phyloP scores from a whole-genome alignment of 1,284 basidiomycete genomes.

The Tilletia horrida region DNA sequence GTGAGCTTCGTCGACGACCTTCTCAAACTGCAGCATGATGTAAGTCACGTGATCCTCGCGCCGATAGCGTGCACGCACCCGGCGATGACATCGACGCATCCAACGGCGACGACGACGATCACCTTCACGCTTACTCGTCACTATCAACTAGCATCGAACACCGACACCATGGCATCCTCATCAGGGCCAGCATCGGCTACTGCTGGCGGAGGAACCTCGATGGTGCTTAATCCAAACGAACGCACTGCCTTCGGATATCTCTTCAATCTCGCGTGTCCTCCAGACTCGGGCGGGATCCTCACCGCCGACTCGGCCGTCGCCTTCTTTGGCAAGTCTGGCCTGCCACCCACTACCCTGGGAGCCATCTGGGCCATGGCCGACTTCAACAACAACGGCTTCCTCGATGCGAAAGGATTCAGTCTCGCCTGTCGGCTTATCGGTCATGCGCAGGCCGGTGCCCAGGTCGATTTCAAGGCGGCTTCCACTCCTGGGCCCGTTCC shows the following conservation, averaged over 20 bases:
- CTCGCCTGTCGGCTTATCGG: conserved; percentile 86
- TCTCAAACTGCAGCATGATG: background rate
- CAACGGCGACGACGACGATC: background rate
- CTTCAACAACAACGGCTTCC: conserved; percentile 60
- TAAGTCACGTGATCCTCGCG: conserved; percentile 1
- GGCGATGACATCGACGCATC: background rate
- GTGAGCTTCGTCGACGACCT: too few species aligned
- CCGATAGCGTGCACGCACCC: background rate
- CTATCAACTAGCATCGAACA: background rate
- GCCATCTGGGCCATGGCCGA: conserved; percentile 93
- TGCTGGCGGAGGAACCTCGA: background rate
- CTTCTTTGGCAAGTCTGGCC: conserved; percentile 51
- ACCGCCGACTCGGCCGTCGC: conserved; percentile 50
- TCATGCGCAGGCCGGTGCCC: conserved; percentile 78
- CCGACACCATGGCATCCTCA: background rate
- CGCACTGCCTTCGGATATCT: conserved; percentile 47
- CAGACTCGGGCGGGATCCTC: conserved; percentile 41
- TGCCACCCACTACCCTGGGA: conserved; percentile 62
- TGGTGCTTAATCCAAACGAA: conserved; percentile 33
- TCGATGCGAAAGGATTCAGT: conserved; percentile 62
- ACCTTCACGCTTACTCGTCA: background rate
- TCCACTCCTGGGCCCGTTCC: conserved; percentile 69
- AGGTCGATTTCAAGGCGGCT: conserved; percentile 59
- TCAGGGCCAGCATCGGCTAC: background rate
- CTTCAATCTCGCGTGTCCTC: conserved; percentile 48